These are phyloP conservation scores for Biscogniauxia mediterranea DNA, from an alignment of 2,329 filamentous ascomycete genomes.

Conservation along the genomic window DNA sequence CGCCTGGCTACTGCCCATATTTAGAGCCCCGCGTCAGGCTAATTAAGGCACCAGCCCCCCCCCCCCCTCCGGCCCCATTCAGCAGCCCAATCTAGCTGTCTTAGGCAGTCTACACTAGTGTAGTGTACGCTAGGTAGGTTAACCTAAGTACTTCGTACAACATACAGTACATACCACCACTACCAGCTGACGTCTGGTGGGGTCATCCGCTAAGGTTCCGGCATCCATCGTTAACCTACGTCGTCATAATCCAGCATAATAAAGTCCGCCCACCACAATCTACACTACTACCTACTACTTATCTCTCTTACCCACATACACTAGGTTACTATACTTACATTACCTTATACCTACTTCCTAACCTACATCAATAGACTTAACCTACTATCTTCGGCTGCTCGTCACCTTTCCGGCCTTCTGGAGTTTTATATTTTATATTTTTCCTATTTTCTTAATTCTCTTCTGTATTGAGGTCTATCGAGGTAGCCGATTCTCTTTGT, in stretches of 20 bases:
- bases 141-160: no score
- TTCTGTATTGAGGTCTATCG: no score
- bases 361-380: no score
- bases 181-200: slow-evolving; percentile 22
- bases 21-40: slow-evolving; percentile 15
- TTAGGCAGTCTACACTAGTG: not conserved
- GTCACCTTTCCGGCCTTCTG: not conserved
- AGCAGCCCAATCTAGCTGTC: slow-evolving; percentile 13
- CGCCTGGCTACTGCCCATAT: slow-evolving; percentile 6
- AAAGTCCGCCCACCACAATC: slow-evolving; percentile 5
- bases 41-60: slow-evolving; percentile 20
- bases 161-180: not conserved
- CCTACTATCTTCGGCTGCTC: not conserved
- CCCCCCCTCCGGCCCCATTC: not conserved
- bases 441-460: no score
- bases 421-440: not conserved
- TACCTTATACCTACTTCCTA: no score
- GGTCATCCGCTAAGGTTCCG: slow-evolving; percentile 19
- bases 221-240: slow-evolving; percentile 9
- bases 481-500: not conserved
- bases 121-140: no score
- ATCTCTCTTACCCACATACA: no score
- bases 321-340: no score
- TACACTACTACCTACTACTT: no score
- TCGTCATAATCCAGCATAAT: slow-evolving; percentile 10